Evolutionary conservation across 345 rosid genomes (phyloP).

Genomic region (Excoecaria agallocha): DNA sequence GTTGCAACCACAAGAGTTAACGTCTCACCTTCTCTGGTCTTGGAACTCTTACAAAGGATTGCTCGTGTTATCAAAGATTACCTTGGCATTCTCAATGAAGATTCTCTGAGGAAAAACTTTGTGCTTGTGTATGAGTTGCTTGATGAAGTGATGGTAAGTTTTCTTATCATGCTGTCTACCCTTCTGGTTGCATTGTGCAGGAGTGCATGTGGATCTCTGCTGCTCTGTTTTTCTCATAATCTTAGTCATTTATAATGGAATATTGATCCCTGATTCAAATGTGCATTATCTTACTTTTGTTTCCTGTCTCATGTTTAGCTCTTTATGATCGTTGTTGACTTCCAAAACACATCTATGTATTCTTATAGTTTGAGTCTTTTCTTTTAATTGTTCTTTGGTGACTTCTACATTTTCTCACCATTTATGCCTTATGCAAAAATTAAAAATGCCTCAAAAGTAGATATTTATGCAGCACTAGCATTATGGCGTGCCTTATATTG

Average conservation of each 20-base stretch:
- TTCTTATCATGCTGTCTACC: neutral
- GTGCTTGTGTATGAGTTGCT: constrained; percentile 96
- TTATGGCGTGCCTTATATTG: neutral
- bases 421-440: neutral
- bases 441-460: neutral
- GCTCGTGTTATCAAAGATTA: constrained; percentile 98
- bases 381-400: neutral
- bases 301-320: neutral
- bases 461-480: neutral
- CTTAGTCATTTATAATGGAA: neutral
- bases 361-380: neutral
- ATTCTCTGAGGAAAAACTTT: constrained; percentile 84
- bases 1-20: constrained; percentile 96
- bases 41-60: constrained; percentile 96
- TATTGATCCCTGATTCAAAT: neutral
- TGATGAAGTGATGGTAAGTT: constrained; percentile 95
- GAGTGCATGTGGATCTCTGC: neutral
- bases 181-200: neutral
- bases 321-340: neutral
- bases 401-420: neutral
- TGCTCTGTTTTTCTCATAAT: neutral
- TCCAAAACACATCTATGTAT: neutral
- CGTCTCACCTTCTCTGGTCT: constrained; percentile 82
- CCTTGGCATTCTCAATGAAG: constrained; percentile 93
- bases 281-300: neutral